Evolutionary conservation across 164 flowering plant genomes (phyloP), one percentile per base, ranked within the genome.

Genomic region (Stephania yunnanensis): DNA sequence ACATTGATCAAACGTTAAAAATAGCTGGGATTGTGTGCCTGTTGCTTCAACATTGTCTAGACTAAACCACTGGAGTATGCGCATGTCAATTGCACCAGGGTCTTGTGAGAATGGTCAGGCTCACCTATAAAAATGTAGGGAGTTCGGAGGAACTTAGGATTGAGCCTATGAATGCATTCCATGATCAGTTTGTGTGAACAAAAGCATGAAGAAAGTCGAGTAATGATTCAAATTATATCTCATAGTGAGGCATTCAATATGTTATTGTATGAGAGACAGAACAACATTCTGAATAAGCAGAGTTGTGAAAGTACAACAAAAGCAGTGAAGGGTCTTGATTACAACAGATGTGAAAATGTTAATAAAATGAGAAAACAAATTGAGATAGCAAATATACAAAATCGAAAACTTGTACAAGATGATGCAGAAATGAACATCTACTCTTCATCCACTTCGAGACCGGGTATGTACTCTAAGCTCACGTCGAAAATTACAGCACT

Each of bases 401-500:
- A 46, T 50, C 10, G 22, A 66, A 63, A 31, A 7, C 30, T 7
- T 63, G 66, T 19, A 61, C n/a, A 25, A 19, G 25, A n/a, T 19
- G 66, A 61, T 19, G 66, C 7, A 61, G 20, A 61, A 61, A 17
- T 61, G 66, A 61, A 61, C 5, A 4, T 73, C 78, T 77, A 89
- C 77, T 92, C 94, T 75, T 92, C 98, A 31, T 92, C 96, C 1
- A 46, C 7, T 78, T 95, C 99, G 48, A 93, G 96, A 20, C 98
- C 99, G 30, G 97, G 97, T 67, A 95, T 83, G 83, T 89, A 95
- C 75, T 89, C 94, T 84, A 95, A 83, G 74, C 97, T 95, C 70
- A 93, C 99, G 48, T 95, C 98, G 45, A 95, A 95, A 22, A 95
- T 53, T 22, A 91, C 97, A 5, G 95, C 97, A 79, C 97, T 93